Conservation (phyloP, 73 alveolate genomes). For the Blepharisma stoltei region DNA sequence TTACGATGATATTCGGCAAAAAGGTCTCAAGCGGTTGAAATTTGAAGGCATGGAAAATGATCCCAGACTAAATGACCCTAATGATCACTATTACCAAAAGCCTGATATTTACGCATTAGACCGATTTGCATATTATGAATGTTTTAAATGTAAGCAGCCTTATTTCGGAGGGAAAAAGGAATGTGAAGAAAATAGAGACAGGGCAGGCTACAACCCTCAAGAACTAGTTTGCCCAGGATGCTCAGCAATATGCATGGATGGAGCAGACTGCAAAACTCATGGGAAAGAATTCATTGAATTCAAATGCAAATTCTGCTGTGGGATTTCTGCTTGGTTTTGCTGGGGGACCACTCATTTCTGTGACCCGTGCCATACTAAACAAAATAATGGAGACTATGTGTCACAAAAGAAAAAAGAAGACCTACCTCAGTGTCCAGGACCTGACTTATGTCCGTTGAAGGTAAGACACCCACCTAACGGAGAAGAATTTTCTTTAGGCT, state of each 20-base stretch:
- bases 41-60: conserved; percentile 91
- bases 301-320: conserved; percentile 94
- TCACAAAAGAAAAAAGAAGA: conserved; percentile 66
- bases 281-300: conserved; percentile 90
- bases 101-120: conserved; percentile 85
- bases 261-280: conserved; percentile 81
- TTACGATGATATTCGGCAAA: conserved; percentile 65
- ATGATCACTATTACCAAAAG: conserved; percentile 72
- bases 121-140: conserved; percentile 84
- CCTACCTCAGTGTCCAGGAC: conserved; percentile 82
- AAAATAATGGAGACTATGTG: conserved; percentile 90
- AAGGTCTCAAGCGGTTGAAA: conserved; percentile 85
- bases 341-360: conserved; percentile 99
- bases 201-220: conserved; percentile 79
- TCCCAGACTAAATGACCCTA: conserved; percentile 72
- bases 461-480: conserved; percentile 96
- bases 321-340: conserved; percentile 96
- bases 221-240: conserved; percentile 94
- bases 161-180: conserved; percentile 97
- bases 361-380: conserved; percentile 93
- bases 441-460: conserved; percentile 75
- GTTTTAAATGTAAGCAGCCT: conserved; percentile 93
- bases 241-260: conserved; percentile 88
- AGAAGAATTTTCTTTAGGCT: conserved; percentile 96
- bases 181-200: conserved; percentile 84